These are phyloP conservation scores for Xylaria bambusicola DNA, from an alignment of 495 filamentous ascomycete genomes.

Conservation along the genomic window DNA sequence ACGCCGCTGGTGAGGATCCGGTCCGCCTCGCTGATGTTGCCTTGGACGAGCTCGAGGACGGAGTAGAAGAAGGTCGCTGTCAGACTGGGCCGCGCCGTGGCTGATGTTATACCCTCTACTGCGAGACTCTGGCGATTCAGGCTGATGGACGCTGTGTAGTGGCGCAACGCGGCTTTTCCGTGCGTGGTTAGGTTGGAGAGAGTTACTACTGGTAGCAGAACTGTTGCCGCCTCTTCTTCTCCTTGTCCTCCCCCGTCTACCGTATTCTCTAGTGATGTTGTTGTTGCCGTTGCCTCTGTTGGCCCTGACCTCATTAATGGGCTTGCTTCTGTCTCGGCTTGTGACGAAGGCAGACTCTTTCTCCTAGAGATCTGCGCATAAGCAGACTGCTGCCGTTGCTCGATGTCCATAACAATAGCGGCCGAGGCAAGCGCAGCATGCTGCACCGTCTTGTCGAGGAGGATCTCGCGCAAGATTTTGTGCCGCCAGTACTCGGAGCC, in stretches of 20 bases:
- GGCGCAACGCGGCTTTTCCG: constrained; percentile 23
- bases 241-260: not conserved
- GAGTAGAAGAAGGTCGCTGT: constrained; percentile 26
- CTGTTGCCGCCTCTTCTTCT: not conserved
- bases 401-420: constrained; percentile 22
- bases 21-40: constrained; percentile 31
- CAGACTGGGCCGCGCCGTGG: constrained; percentile 16
- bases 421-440: constrained; percentile 21
- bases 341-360: not conserved
- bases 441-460: constrained; percentile 22
- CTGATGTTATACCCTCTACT: constrained; percentile 11
- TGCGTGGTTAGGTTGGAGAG: constrained; percentile 6
- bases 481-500: constrained; percentile 21
- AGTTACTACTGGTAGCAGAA: constrained; percentile 12
- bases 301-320: no score
- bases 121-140: constrained; percentile 24
- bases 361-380: not conserved
- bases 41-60: constrained; percentile 35
- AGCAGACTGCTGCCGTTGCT: constrained; percentile 7
- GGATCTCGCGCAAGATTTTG: constrained; percentile 19
- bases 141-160: constrained; percentile 33
- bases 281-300: no score
- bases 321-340: no score
- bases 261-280: no score
- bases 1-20: constrained; percentile 24